Conservation (phyloP, 371 early-diverging fungal genomes). For the Chytridium lagenaria region DNA sequence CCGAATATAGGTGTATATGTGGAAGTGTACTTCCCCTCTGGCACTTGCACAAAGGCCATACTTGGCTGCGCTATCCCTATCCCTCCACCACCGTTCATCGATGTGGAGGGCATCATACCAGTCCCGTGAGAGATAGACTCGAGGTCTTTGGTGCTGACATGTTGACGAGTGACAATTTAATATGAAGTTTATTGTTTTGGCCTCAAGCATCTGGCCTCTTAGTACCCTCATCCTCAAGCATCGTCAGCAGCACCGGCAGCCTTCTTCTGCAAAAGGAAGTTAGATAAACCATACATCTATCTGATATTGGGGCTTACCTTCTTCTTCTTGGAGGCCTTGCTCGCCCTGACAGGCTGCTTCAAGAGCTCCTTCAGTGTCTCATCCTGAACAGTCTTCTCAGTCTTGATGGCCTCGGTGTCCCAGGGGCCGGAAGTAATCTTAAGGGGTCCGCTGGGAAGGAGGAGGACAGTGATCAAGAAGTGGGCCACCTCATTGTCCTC, state of each 20-base stretch:
- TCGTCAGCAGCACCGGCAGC: constrained; percentile 1
- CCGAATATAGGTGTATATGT: constrained; percentile 59
- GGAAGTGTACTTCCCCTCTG: constrained; percentile 56
- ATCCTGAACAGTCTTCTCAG: constrained; percentile 45
- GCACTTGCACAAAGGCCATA: constrained; percentile 45
- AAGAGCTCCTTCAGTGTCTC: constrained; percentile 50
- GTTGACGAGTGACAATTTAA: neutral
- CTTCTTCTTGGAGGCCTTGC: constrained; percentile 33
- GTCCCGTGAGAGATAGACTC: neutral
- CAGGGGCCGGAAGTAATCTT: constrained; percentile 49
- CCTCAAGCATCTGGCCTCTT: constrained; percentile 4
- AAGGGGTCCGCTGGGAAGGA: constrained; percentile 69
- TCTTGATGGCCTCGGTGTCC: constrained; percentile 48
- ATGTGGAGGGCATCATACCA: neutral
- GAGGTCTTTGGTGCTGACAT: neutral
- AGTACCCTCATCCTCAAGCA: neutral
- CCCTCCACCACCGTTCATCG: neutral
- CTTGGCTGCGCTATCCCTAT: neutral
- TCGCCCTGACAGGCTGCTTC: constrained; percentile 42
- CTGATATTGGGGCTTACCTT: neutral
- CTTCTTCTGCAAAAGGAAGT: constrained; percentile 7
- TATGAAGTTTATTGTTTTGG: neutral
- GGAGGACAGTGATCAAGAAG: constrained; percentile 84
- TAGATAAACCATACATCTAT: neutral
- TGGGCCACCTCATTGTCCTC: constrained; percentile 80